Conservation (phyloP, 345 rosid genomes). For the Linum tenue region DNA sequence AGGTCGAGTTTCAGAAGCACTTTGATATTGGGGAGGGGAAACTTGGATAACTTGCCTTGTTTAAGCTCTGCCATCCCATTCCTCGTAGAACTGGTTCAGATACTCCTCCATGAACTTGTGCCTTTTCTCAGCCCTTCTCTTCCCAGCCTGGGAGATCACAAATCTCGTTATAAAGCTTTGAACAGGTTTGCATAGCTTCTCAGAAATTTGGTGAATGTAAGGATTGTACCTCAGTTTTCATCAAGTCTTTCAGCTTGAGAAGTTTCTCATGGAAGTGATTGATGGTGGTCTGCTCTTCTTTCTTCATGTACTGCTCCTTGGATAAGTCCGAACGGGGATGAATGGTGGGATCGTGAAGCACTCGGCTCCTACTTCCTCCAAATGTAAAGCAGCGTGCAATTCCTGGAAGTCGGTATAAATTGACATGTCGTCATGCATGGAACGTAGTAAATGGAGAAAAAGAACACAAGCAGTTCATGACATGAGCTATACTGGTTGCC, state of each 20-base stretch:
- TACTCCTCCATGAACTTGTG: constrained; percentile 70
- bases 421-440: background rate
- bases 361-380: constrained; percentile 69
- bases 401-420: constrained; percentile 28
- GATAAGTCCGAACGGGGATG: constrained; percentile 56
- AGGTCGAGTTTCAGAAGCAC: background rate
- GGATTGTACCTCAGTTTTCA: constrained; percentile 58
- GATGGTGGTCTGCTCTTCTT: constrained; percentile 68
- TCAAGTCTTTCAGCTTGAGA: constrained; percentile 64
- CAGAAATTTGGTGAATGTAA: background rate
- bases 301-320: constrained; percentile 65
- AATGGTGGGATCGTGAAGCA: constrained; percentile 71
- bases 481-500: too few relatives aligned
- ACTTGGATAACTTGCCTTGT: background rate
- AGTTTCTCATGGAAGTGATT: constrained; percentile 85
- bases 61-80: constrained; percentile 72
- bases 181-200: background rate
- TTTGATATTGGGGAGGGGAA: background rate
- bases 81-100: constrained; percentile 53
- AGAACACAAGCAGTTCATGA: background rate
- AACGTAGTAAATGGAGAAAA: background rate
- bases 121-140: constrained; percentile 61
- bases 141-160: constrained; percentile 49
- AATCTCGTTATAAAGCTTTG: background rate
- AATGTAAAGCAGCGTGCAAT: constrained; percentile 88